Conservation (phyloP, 2,329 filamentous ascomycete species). For the Ophiostoma sp. region DNA sequence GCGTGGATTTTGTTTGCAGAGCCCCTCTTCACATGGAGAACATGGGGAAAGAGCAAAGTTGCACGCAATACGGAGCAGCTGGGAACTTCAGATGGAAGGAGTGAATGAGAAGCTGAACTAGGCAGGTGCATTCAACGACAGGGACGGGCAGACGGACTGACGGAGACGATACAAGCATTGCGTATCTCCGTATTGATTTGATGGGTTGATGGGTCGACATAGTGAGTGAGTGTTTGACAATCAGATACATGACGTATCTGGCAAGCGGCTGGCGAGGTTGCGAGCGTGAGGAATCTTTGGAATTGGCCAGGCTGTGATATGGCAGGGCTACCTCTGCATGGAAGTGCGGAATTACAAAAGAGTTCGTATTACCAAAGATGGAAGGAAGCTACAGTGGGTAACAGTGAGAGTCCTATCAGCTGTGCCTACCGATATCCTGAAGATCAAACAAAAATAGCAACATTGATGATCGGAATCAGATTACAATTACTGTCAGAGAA, state of each 20-base stretch:
- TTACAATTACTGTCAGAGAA: no score
- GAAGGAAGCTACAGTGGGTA: not conserved
- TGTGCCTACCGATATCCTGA: no score
- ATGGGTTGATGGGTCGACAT: no score
- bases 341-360: not conserved
- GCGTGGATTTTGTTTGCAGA: not conserved
- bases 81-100: not conserved
- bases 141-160: not conserved
- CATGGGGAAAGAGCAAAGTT: not conserved
- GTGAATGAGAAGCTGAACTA: not conserved
- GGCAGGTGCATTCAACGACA: not conserved
- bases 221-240: not conserved
- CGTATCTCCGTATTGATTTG: not conserved
- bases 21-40: not conserved
- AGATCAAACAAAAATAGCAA: no score
- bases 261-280: not conserved
- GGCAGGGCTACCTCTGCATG: not conserved
- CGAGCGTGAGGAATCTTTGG: not conserved
- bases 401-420: no score
- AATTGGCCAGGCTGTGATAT: not conserved
- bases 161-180: not conserved
- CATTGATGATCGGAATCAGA: no score
- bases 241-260: not conserved
- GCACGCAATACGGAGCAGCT: not conserved
- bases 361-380: not conserved